These are phyloP conservation scores for Nicotiana attenuata DNA, from an alignment of 257 asterid genomes.

Conservation along the genomic window DNA sequence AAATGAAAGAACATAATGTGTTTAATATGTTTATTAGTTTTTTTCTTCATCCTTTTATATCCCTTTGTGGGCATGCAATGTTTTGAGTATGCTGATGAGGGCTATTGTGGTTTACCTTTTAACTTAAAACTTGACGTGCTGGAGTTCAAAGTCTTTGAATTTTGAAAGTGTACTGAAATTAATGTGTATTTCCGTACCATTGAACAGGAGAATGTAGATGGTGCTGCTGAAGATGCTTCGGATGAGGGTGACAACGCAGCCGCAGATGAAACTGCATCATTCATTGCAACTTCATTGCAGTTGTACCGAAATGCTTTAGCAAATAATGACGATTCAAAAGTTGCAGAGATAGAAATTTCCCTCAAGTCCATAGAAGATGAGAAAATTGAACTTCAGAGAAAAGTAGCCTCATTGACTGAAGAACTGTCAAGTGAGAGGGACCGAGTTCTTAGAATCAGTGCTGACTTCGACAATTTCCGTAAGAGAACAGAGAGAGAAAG, in stretches of 20 bases:
- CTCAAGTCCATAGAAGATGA: slow-evolving; percentile 62
- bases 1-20: background rate
- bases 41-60: background rate
- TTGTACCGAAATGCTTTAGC: slow-evolving; percentile 66
- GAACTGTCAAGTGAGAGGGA: slow-evolving; percentile 58
- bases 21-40: background rate
- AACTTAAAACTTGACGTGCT: background rate
- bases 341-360: slow-evolving; percentile 53
- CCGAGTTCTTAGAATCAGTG: slow-evolving; percentile 70
- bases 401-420: slow-evolving; percentile 46
- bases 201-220: slow-evolving; percentile 45
- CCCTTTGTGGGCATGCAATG: background rate
- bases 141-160: background rate
- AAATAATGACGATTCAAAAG: slow-evolving; percentile 51
- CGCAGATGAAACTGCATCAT: slow-evolving; percentile 42
- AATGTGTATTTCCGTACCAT: background rate
- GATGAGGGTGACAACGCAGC: slow-evolving; percentile 35
- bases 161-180: background rate
- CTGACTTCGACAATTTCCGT: slow-evolving; percentile 79
- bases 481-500: slow-evolving; percentile 73
- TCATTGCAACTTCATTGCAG: slow-evolving; percentile 41
- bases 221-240: slow-evolving; percentile 28
- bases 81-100: background rate
- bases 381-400: slow-evolving; percentile 46
- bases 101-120: background rate